Base-by-base conservation (phyloP, 2,329 filamentous ascomycete species). In the Neonectria sp. region DNA sequence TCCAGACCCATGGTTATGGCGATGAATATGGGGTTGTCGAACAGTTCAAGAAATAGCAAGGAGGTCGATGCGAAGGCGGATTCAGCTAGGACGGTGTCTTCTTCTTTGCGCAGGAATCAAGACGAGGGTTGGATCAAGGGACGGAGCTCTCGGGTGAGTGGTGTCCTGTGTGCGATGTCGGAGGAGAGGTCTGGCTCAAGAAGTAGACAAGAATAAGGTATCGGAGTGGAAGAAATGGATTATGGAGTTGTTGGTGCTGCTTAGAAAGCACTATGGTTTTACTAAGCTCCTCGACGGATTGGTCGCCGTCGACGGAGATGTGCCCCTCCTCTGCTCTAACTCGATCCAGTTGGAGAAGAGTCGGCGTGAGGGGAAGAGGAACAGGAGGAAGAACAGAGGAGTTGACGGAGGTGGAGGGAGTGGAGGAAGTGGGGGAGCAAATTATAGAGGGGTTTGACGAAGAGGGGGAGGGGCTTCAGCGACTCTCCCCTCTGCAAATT, bases 1-100 rank as follows among this genome's bases (percentile, higher is more conserved):
- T 77, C 76, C 45, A 82, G 73, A 24, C 81, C 78, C 81, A 82
- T 82, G 31, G 49, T 62, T 53, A 40, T 25, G n/a, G 55, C 45
- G 40, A 33, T 24, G 9, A 52, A 9, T 27, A n/a, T 17, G 15
- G 12, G 21, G 8, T 55, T 24, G 27, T 45, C 40, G 8, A 24
- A n/a, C 0, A 12, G 8, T 24, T 24, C 7, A n/a, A 13, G 31
- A 24, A 11, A 49, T 6, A 21, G 24, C 24, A 37, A 49, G 43
- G 43, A 33, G 15, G 8, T 25, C 35, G 40, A 52, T 60, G 49
- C 17, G 37, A 40, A 43, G 17, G 12, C 8, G 8, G 21, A 24
- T 46, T 55, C 46, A 31, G 46, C 25, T 7, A n/a, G 2, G 9
- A n/a, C 6, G 3, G 27, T 21, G 13, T 15, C 9, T 33, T 25